Evolutionary conservation across 352 stramenopile genomes (phyloP), one percentile per base, ranked within the genome.

Genomic region (Detonula confervacea): DNA sequence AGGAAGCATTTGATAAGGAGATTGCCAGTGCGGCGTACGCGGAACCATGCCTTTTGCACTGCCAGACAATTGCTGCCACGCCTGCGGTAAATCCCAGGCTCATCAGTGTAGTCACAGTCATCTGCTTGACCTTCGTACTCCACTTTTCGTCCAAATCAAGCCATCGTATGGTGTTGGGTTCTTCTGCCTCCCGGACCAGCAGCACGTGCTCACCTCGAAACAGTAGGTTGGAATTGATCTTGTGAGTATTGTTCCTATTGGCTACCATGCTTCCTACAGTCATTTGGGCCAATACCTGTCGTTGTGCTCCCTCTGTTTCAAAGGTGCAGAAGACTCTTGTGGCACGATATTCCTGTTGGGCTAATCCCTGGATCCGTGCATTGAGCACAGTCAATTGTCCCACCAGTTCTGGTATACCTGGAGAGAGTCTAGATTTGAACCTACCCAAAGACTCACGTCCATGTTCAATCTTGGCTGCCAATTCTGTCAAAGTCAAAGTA

Each of bases 271-370:
- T 68, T 20, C 86, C 83, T n/a, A 88, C 67, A 18, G 60, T 78
- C 56, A 93, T 77, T 55, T 80, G 37, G 9, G 59, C 69, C 14
- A 93, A 60, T 16, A 90, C 83, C n/a, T 84, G 57, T 2, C 86
- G 70, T 57, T 93, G 85, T 1, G 66, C 57, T n/a, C 9, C 49
- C 76, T 93, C 85, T 30, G 64, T 91, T 67, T 93, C 87, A 77
- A 93, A 93, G 1, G 78, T 93, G 33, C 87, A 79, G 73, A 90
- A 91, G 4, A 92, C 83, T 51, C 67, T 69, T 18, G 76, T 88
- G 27, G 68, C 79, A 11, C 49, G 65, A 30, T 86, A 90, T 18
- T 89, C 67, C 24, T 82, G 64, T 39, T 87, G 75, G 2, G 39
- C 77, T 54, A 87, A 60, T 52, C 78, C 80, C 67, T 81, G 65